Base-by-base conservation (phyloP, 2,329 filamentous ascomycete species). In the Raffaelea deltoideospora region DNA sequence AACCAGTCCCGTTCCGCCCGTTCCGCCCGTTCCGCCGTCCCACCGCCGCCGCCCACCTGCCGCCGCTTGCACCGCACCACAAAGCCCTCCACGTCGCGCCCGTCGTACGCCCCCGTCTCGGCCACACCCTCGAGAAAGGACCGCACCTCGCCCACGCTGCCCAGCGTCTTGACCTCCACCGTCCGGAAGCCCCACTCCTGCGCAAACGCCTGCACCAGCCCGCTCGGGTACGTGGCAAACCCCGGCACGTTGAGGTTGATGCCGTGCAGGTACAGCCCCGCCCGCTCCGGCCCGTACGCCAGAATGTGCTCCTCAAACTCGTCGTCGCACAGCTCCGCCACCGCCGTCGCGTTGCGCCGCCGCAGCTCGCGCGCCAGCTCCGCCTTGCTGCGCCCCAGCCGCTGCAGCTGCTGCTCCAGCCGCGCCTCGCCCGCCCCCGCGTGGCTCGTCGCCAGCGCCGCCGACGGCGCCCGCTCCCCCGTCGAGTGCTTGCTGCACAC, bases 401-500 rank as follows among this genome's bases (percentile, higher is more conserved):
- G 67, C 27, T 69, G 66, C 28, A 98, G 69, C 58, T 98, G 90
- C 45, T 64, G 69, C 53, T 90, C 79, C 1, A 94, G 67, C 68
- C 84, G 88, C 40, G 60, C 60, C 63, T 95, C 87, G 32, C 88
- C 90, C 4, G 76, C 85, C 40, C 70, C 67, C 3, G 90, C 84
- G 62, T 98, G 90, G 58, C 84, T 95, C 39, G 81, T 46, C 22
- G 76, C 68, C 5, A 65, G 59, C 39, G 81, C 46, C 22, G 76
- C 68, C 5, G 65, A 59, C 51, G 92, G 84, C 18, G 58, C 59
- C n/a, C 88, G 72, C 19, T 73, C 64, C 7, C 90, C 90, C 0
- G 87, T 96, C 1, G 90, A 96, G 56, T 98, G 90, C 54, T 98
- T 98, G 67, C 88, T 96, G 70, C 88, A 96, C n/a, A 98, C 87